phyloP scores from a whole-genome alignment of 2,329 filamentous ascomycete genomes.

The Dryadomyces quercus-mongolicae region DNA sequence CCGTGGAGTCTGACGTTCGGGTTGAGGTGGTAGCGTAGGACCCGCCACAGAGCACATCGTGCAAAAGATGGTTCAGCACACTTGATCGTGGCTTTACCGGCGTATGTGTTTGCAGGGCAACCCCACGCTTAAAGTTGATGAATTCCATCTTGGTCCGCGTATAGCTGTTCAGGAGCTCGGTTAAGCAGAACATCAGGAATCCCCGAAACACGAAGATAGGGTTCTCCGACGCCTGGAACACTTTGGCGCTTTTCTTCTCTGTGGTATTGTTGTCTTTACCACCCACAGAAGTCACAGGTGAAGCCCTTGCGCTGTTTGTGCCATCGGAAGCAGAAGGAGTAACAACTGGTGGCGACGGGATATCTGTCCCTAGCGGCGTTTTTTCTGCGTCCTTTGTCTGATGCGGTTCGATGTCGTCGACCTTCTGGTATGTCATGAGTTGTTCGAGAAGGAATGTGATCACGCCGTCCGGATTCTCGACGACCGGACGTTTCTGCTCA shows the following conservation, averaged over 20 bases:
- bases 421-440: constrained; percentile 80
- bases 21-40: constrained; percentile 39
- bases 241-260: constrained; percentile 22
- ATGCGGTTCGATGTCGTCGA: constrained; percentile 66
- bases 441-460: constrained; percentile 92
- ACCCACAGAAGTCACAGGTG: neutral
- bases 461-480: constrained; percentile 89
- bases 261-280: neutral
- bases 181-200: constrained; percentile 83
- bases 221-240: constrained; percentile 86
- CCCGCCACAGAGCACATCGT: constrained; percentile 55
- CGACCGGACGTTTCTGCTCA: constrained; percentile 69
- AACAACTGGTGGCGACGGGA: neutral
- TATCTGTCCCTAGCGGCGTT: constrained; percentile 6
- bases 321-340: neutral
- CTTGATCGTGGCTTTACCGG: constrained; percentile 90
- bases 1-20: constrained; percentile 39
- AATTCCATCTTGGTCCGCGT: constrained; percentile 95
- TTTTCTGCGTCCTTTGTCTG: constrained; percentile 1
- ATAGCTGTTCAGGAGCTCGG: constrained; percentile 83
- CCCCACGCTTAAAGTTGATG: constrained; percentile 95
- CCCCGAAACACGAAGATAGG: constrained; percentile 95
- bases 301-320: neutral
- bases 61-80: constrained; percentile 86
- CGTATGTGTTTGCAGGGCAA: constrained; percentile 69